Base-by-base conservation (phyloP, 2,329 filamentous ascomycete genomes). In the Plectosphaerella cucumerina region DNA sequence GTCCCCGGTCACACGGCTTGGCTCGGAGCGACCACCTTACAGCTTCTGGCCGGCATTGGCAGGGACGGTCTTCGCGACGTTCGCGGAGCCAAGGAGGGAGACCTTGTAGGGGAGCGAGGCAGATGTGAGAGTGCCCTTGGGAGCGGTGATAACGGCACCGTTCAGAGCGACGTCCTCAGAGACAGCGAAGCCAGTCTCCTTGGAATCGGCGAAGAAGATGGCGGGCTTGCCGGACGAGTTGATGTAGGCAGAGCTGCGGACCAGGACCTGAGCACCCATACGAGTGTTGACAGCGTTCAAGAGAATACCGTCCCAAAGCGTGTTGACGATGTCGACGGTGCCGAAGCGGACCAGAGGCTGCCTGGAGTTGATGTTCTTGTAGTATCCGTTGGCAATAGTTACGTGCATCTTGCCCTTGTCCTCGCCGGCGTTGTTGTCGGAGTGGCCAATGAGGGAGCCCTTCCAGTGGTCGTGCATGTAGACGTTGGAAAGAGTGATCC, bases 361-460 rank as follows among this genome's bases (percentile, higher is more conserved):
- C 51, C 82, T 82, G 20, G 77, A 82, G 71, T 83, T 80, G 57
- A 85, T 65, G 66, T 85, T 84, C 55, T 65, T 58, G 69, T 73
- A 85, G 71, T 80, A 71, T 73, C 85, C 85, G 69, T 83, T 77
- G 65, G 74, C 72, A 62, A 81, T 82, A 21, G 82, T 85, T 22
- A 86, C 70, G 57, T 70, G 76, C 15, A 86, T 68, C 58, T 78
- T 73, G 53, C 82, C 82, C 3, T 63, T 78, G 60, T 86, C 82
- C 57, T 85, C 81, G 35, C 62, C 68, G 12, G 58, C 68, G 65
- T 85, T 85, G 65, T 59, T 75, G 68, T 86, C 79, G 3, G 75
- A 80, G 72, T 85, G 82, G 6, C 80, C 82, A 50, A 85, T 71
- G 11, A 86, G 73, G 0, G 78, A 80, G 23, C 74, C 79, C 67